Evolutionary conservation across 1,284 basidiomycete species (phyloP), one percentile per base, ranked within the genome.

Genomic region (Bjerkandera adusta): DNA sequence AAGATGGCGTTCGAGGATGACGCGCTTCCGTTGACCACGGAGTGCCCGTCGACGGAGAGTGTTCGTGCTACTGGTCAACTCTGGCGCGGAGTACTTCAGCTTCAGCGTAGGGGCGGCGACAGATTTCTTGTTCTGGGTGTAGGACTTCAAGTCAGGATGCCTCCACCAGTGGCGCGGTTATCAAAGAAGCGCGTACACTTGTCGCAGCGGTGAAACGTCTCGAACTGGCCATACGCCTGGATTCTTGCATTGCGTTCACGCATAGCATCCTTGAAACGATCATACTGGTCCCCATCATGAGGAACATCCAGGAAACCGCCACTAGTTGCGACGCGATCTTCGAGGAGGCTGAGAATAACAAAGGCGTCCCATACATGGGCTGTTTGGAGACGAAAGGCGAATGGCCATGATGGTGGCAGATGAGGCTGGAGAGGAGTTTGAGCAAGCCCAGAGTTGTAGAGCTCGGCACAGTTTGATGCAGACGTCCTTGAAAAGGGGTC

Each of bases 1-100:
- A 68, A 55, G 16, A 58, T 43, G 6, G 63, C 53, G 12, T 59
- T 56, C n/a, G 51, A 42, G 15, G 63, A 56, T 10, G 63, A 60
- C 5, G 73, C 71, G 49, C 58, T 66, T 7, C 70, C 68, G 39
- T 49, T 64, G n/a, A 57, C 40, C 13, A 72, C 53, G 5, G 59
- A 58, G n/a, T 65, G 47, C 8, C 73, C 72, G 53, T 81, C 79
- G 5, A 81, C 63, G 8, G 66, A 50, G 21, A 81, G 51, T 22
- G 63, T 63, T n/a, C n/a, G n/a, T n/a, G n/a, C n/a, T n/a, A n/a
- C n/a, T n/a, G n/a, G n/a, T n/a, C n/a, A n/a, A n/a, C n/a, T n/a
- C n/a, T n/a, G n/a, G n/a, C n/a, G n/a, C n/a, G n/a, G n/a, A n/a
- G n/a, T n/a, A n/a, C n/a, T n/a, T n/a, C n/a, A n/a, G n/a, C n/a